A percentile compares a stretch with the other conserved stretches of the same genome.
phyloP scores from a whole-genome alignment of 768 basidiomycete genomes.

The Imleria badia region DNA sequence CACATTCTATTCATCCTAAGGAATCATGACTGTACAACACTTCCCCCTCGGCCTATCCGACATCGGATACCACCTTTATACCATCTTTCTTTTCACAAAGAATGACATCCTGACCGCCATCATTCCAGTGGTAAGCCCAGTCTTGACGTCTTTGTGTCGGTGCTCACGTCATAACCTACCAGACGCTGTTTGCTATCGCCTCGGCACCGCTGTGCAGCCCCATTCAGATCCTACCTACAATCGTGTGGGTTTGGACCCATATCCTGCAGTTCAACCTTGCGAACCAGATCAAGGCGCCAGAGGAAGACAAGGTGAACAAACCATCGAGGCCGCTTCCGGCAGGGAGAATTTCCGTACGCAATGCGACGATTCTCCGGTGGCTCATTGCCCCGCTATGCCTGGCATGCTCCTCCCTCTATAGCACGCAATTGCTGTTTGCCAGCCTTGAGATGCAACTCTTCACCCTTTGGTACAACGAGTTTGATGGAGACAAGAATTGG shows the following conservation, averaged over 20 bases:
- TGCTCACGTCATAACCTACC: background rate
- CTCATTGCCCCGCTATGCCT: conserved; percentile 37
- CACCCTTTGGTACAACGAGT: conserved; percentile 41
- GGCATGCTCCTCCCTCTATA: conserved; percentile 33
- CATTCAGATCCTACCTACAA: conserved; percentile 23
- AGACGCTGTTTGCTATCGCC: conserved; percentile 36
- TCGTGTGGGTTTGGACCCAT: conserved; percentile 48
- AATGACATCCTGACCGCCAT: conserved; percentile 47
- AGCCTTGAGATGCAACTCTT: conserved; percentile 36
- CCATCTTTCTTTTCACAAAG: conserved; percentile 41
- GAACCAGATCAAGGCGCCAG: conserved; percentile 42
- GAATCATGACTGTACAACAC: conserved; percentile 19
- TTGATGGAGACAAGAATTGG: conserved; percentile 38
- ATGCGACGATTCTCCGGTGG: conserved; percentile 40
- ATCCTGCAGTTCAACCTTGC: conserved; percentile 44
- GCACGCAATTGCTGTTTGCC: conserved; percentile 31
- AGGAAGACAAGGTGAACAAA: conserved; percentile 47
- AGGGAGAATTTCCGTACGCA: conserved; percentile 36
- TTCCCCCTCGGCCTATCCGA: conserved; percentile 1
- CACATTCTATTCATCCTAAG: background rate
- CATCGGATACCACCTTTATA: conserved; percentile 23
- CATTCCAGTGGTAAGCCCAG: conserved; percentile 41
- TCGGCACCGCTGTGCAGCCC: conserved; percentile 33
- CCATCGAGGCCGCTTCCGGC: conserved; percentile 46
- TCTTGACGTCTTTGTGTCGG: background rate